Percentiles rank a stretch among this genome's conserved stretches.
Conservation (phyloP, 2,329 filamentous ascomycete genomes). For the Diaporthe sp. region DNA sequence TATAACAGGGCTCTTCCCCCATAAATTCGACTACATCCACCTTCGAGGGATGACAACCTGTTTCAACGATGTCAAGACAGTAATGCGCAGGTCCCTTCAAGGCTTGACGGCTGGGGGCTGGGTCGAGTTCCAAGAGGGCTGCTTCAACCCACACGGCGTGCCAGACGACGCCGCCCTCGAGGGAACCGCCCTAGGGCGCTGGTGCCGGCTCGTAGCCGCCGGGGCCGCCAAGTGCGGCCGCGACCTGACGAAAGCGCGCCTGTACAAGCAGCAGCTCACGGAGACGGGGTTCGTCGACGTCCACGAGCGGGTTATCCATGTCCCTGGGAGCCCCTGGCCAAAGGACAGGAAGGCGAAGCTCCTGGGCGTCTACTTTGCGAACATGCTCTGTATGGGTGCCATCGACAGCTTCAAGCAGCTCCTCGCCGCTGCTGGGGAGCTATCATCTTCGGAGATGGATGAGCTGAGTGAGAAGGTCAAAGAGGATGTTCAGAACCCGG, state of each 20-base stretch:
- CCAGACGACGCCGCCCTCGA: background rate
- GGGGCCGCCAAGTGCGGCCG: background rate
- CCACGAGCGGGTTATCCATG: background rate
- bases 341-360: background rate
- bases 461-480: slow-evolving; percentile 8
- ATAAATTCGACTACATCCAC: slow-evolving; percentile 21
- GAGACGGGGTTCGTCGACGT: slow-evolving; percentile 21
- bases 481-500: background rate
- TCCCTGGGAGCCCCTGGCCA: background rate
- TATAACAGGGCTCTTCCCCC: background rate
- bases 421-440: background rate
- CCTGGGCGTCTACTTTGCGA: background rate
- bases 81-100: background rate
- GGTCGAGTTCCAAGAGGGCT: slow-evolving; percentile 7
- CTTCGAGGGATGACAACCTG: slow-evolving; percentile 6
- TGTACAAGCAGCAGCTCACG: slow-evolving; percentile 15
- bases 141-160: background rate
- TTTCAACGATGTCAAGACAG: slow-evolving; percentile 19
- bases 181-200: background rate
- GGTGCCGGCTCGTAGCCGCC: background rate
- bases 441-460: slow-evolving; percentile 4
- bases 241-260: slow-evolving; percentile 5
- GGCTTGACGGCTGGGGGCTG: slow-evolving; percentile 4
- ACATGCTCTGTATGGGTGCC: background rate
- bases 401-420: slow-evolving; percentile 16